Base-by-base conservation (phyloP, 164 flowering plant species). In the Annona cherimola region DNA sequence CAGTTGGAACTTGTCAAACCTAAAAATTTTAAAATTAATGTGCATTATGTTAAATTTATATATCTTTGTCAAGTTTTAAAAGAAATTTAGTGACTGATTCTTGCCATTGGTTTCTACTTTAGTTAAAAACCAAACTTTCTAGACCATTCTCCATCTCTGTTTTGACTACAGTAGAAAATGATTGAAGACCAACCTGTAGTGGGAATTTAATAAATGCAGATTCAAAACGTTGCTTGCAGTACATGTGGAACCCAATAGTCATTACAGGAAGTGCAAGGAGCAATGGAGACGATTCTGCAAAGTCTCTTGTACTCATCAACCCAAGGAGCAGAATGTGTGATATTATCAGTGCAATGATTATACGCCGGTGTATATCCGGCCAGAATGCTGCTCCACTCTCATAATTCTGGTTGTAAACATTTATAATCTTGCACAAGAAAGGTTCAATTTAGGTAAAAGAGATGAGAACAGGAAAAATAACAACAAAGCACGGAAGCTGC, bases 371-470 rank as follows among this genome's bases (percentile, higher is more conserved):
- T 54, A 91, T 90, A 78, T 89, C 91, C 16, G 94, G 97, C 97
- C 97, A 91, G 79, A 88, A 91, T 76, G 92, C 85, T 35, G 91
- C 97, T 61, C 81, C 92, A 79, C 97, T 91, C 75, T 91, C 97
- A 60, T 91, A 91, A 73, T 85, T 79, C 75, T 88, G 97, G 69
- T 89, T 84, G 83, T 91, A 91, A 4, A 91, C 97, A 81, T 91
- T 91, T 77, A 91, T 91, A 45, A 91, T 82, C 97, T 91, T 64
- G 59, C 8, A 42, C 61, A 3, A 65, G 8, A 46, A 11, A 65
- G 35, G 35, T 26, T 26, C 35, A 26, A 26, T 26, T 26, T 26
- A 26, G 35, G 35, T 26, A 26, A 6, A 54, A 6, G 14, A 54
- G 59, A 6, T 54, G 14, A 6, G 11, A 54, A 14, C 7, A 6